Percentiles rank a stretch among this genome's conserved stretches.
phyloP scores from a whole-genome alignment of 225 moss, liverwort and hornwort genomes.

The Bryoerythrophyllum caledonicum region DNA sequence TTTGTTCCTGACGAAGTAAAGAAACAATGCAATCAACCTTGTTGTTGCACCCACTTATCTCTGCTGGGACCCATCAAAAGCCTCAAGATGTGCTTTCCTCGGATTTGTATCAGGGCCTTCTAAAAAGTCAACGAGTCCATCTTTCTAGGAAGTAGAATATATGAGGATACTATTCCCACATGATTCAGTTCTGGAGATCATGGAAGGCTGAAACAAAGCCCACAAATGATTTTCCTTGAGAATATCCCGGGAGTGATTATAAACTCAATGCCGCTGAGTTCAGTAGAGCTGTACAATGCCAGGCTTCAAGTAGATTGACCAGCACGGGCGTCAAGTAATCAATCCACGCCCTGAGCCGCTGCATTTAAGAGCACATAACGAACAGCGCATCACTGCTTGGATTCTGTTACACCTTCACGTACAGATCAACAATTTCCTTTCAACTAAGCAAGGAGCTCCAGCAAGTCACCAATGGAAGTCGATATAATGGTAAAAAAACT shows the following conservation, averaged over 20 bases:
- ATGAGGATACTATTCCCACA: slow-evolving; percentile 1
- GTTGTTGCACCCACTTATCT: background rate
- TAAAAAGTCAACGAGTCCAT: background rate
- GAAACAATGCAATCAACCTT: background rate
- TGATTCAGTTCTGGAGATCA: background rate
- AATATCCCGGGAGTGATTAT: slow-evolving; percentile 1
- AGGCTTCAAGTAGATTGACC: background rate
- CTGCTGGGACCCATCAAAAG: background rate
- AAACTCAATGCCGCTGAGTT: slow-evolving; percentile 10
- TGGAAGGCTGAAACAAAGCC: background rate
- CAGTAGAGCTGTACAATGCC: background rate
- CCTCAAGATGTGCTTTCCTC: background rate
- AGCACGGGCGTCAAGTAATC: background rate
- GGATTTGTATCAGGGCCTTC: background rate
- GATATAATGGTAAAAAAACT: background rate
- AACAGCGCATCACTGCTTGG: slow-evolving; percentile 1
- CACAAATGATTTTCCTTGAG: background rate
- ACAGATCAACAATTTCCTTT: slow-evolving; percentile 7
- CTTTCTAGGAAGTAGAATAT: background rate
- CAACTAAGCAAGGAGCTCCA: background rate
- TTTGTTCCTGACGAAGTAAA: background rate
- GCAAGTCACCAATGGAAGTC: background rate
- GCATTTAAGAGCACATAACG: background rate
- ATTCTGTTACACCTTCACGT: slow-evolving; percentile 9
- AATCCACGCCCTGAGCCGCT: background rate